Evolutionary conservation across 1,139 yeast genomes (phyloP).

Genomic region (Blastobotrys raffinosifermentans): DNA sequence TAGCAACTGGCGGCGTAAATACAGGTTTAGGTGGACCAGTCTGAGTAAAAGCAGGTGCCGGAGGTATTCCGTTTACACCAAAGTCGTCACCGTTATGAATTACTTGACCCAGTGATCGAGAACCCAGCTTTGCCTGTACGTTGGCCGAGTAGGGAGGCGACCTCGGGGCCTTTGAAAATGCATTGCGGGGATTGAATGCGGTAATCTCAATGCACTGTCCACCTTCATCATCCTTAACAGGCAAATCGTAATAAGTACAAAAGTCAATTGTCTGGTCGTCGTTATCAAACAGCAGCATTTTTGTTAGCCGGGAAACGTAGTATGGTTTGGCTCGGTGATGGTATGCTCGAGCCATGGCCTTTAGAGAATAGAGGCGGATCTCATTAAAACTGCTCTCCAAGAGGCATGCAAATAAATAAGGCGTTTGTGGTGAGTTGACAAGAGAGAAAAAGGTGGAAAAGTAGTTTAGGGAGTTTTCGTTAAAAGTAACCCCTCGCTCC

Average conservation of each 20-base stretch:
- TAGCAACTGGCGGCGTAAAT: not conserved
- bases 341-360: conserved; percentile 58
- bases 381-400: conserved; percentile 79
- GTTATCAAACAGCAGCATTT: conserved; percentile 62
- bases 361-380: conserved; percentile 68
- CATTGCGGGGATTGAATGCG: conserved; percentile 45
- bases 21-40: conserved; percentile 4
- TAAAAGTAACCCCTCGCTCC: conserved; percentile 50
- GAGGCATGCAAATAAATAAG: conserved; percentile 67
- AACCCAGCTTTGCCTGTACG: conserved; percentile 45
- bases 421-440: conserved; percentile 46
- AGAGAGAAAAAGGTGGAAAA: conserved; percentile 62
- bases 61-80: conserved; percentile 2
- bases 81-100: conserved; percentile 37
- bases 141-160: conserved; percentile 52
- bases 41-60: not conserved
- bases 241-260: conserved; percentile 60
- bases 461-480: conserved; percentile 58
- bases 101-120: conserved; percentile 27
- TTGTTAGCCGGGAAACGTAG: conserved; percentile 42
- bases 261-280: conserved; percentile 48
- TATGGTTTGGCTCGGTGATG: conserved; percentile 71
- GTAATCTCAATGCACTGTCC: conserved; percentile 52
- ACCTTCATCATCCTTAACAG: conserved; percentile 39
- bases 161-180: conserved; percentile 40